Evolutionary conservation across 768 basidiomycete species (phyloP), one percentile per base, ranked within the genome.

Genomic region (Phaeotremella skinneri): DNA sequence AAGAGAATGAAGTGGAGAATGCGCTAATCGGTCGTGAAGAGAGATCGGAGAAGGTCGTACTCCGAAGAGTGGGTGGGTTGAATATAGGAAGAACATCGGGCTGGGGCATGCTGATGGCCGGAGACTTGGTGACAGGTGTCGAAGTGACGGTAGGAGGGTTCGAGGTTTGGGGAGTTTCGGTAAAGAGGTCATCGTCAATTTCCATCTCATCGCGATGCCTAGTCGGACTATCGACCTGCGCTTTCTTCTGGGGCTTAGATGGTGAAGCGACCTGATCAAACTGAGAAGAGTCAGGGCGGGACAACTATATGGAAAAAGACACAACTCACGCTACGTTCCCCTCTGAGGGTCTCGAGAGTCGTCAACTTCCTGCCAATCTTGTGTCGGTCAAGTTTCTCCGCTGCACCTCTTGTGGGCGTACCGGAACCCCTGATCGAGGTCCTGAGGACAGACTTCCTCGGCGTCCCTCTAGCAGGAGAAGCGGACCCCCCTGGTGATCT

Each of bases 351-450:
- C 45, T 68, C 66, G 17, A 68, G 50, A 5, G 63, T 61, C 1
- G 63, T 68, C 20, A 68, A 45, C 20, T 57, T 61, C 30, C 30
- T 52, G 5, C 53, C 54, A 45, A 32, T 25, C 47, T 58, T 65
- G 29, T 59, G 31, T 9, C 59, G 58, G 42, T 67, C 70, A n/a
- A 72, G 56, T 39, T 66, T 67, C 25, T 66, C 68, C 1, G 71
- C 71, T 2, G 71, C 71, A 23, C 71, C 71, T 54, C 71, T 31
- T 2, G 55, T 54, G 4, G 70, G 70, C 14, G 67, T 68, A 34
- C 58, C 55, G 32, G 53, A 49, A 0, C 23, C 30, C 21, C 43
- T 56, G 17, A 61, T 9, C 3, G 49, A 34, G 6, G 45, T 30
- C 16, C 45, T 45, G 27, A 60, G 56, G 14, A 52, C 55, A 5